phyloP scores from a whole-genome alignment of 2,329 filamentous ascomycete genomes.

The Spiromastix sp. region DNA sequence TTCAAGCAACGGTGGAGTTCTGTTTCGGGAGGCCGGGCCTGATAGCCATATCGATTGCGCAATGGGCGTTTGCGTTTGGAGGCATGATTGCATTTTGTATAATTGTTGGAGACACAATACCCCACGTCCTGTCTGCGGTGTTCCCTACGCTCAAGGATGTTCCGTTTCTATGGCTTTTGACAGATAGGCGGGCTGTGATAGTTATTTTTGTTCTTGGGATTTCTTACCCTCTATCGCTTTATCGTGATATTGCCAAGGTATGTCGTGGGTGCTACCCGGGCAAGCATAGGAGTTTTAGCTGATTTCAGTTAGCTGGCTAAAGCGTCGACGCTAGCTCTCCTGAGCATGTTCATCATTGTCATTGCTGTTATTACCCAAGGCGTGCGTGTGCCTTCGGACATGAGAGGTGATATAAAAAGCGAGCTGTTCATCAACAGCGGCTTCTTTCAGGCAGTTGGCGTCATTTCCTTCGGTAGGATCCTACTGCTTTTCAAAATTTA shows the following conservation, averaged over 20 bases:
- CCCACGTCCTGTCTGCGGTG: slow-evolving; percentile 71
- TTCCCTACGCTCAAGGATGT: slow-evolving; percentile 65
- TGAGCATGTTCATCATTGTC: slow-evolving; percentile 89
- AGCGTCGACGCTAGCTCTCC: slow-evolving; percentile 82
- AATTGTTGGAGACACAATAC: slow-evolving; percentile 93
- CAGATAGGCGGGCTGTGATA: slow-evolving; percentile 73
- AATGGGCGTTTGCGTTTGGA: slow-evolving; percentile 98
- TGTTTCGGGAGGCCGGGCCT: slow-evolving; percentile 85
- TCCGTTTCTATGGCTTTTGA: slow-evolving; percentile 71
- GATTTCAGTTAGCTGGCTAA: slow-evolving; percentile 64
- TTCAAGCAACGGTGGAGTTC: slow-evolving; percentile 90
- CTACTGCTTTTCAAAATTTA: too few species aligned
- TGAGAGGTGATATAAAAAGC: slow-evolving; percentile 59
- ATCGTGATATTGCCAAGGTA: slow-evolving; percentile 95
- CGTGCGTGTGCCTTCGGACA: slow-evolving; percentile 58
- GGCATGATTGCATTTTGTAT: slow-evolving; percentile 98
- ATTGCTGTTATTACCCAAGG: slow-evolving; percentile 80
- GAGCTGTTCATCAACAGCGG: slow-evolving; percentile 72
- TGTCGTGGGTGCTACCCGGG: slow-evolving; percentile 19
- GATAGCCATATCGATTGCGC: slow-evolving; percentile 80
- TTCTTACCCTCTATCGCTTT: slow-evolving; percentile 84
- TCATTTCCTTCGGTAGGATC: slow-evolving; percentile 81
- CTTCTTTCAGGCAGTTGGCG: slow-evolving; percentile 90
- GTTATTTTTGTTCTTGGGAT: slow-evolving; percentile 76
- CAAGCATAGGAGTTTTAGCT: slow-evolving; percentile 13